Evolutionary conservation across 202 grass and related monocot genomes (phyloP).

Genomic region (Setaria viridis): DNA sequence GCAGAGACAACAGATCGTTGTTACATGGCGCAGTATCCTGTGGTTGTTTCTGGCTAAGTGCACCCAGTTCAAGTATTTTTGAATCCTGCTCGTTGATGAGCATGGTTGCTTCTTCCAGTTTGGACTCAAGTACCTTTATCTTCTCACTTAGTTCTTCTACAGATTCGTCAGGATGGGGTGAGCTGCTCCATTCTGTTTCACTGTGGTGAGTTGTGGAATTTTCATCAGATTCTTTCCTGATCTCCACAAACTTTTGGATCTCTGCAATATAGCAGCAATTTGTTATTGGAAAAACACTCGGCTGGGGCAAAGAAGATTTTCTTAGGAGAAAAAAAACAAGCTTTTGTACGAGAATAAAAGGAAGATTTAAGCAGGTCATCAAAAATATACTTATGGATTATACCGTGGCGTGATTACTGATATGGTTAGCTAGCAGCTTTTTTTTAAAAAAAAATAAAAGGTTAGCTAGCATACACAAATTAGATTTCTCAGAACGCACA

Average conservation of each 20-base stretch:
- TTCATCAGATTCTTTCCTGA: conserved; percentile 50
- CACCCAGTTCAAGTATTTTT: conserved; percentile 60
- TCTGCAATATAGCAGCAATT: conserved; percentile 59
- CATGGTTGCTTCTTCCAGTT: conserved; percentile 59
- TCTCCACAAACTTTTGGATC: conserved; percentile 74
- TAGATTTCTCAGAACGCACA: conserved; percentile 29
- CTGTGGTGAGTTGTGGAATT: conserved; percentile 43
- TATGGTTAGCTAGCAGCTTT: conserved; percentile 18
- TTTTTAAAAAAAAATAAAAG: no score
- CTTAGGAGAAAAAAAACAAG: not conserved
- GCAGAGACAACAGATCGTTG: conserved; percentile 34
- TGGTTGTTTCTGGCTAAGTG: conserved; percentile 42
- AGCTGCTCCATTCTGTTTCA: conserved; percentile 66
- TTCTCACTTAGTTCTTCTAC: conserved; percentile 57
- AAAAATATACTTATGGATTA: not conserved
- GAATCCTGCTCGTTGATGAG: conserved; percentile 54
- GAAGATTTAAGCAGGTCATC: conserved; percentile 31
- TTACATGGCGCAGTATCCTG: conserved; percentile 23
- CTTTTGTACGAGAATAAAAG: conserved; percentile 1
- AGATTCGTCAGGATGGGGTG: conserved; percentile 40
- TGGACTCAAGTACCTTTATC: conserved; percentile 61
- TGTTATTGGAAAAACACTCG: conserved; percentile 27
- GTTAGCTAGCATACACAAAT: not conserved
- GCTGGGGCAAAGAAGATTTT: conserved; percentile 17
- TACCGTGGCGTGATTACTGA: not conserved